A percentile compares a stretch with the other conserved stretches of the same genome.
phyloP scores from a whole-genome alignment of 768 basidiomycete genomes.

The Trametes cubensis region DNA sequence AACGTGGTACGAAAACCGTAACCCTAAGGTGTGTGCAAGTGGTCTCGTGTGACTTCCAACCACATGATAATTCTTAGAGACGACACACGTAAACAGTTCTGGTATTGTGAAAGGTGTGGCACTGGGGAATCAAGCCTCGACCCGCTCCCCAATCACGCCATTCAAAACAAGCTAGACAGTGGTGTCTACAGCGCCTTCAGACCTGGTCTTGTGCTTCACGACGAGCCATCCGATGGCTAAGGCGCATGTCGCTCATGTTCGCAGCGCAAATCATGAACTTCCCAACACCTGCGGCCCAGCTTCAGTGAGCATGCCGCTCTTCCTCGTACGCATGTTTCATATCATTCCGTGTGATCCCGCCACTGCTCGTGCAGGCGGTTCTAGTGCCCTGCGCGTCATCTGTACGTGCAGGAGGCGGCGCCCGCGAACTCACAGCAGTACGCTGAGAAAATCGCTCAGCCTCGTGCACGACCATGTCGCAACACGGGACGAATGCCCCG shows the following conservation, averaged over 20 bases:
- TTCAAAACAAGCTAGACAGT: neutral
- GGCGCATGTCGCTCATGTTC: neutral
- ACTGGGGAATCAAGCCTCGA: too few species aligned
- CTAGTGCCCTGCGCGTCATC: constrained; percentile 4
- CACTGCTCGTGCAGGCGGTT: neutral
- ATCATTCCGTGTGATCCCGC: neutral
- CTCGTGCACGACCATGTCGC: neutral
- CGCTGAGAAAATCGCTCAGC: neutral
- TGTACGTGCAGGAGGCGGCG: neutral
- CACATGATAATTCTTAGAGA: constrained; percentile 8
- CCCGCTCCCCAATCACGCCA: neutral
- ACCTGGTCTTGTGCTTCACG: constrained; percentile 14
- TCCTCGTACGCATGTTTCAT: neutral
- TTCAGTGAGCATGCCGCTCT: neutral
- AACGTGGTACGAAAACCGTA: neutral
- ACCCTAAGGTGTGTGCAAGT: neutral
- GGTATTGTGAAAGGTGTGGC: constrained; percentile 3
- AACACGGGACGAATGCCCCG: constrained; percentile 9
- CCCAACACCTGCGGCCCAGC: constrained; percentile 13
- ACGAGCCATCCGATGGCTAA: neutral
- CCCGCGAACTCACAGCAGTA: neutral
- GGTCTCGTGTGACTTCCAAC: constrained; percentile 21
- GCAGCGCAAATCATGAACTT: constrained; percentile 23
- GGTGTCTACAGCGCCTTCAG: neutral
- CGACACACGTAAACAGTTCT: neutral